phyloP scores from a whole-genome alignment of 2,329 filamentous ascomycete genomes.

The Trichoderma oligosporum region DNA sequence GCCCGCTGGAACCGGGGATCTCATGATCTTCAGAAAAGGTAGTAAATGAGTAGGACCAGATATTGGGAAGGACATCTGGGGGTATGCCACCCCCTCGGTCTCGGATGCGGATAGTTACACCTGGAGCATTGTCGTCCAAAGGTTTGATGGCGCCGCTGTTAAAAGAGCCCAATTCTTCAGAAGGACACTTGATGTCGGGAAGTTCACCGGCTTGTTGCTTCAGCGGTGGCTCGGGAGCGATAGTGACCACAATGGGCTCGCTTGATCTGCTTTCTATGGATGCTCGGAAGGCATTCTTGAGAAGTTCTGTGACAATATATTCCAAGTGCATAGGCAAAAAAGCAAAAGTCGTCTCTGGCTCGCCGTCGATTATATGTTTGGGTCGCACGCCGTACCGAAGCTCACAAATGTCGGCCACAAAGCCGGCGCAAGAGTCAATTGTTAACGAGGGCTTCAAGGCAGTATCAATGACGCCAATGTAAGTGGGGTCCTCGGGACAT shows the following conservation, averaged over 20 bases:
- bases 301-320: constrained; percentile 92
- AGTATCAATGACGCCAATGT: constrained; percentile 95
- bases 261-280: constrained; percentile 80
- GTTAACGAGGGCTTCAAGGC: constrained; percentile 76
- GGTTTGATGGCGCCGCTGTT: constrained; percentile 50
- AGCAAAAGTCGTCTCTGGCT: constrained; percentile 82
- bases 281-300: constrained; percentile 95
- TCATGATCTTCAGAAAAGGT: constrained; percentile 70
- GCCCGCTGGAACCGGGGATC: constrained; percentile 38
- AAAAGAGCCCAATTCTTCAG: constrained; percentile 40
- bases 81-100: constrained; percentile 93
- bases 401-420: constrained; percentile 95
- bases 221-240: constrained; percentile 64
- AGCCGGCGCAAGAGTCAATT: constrained; percentile 79
- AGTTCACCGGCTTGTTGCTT: constrained; percentile 26
- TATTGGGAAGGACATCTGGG: constrained; percentile 75
- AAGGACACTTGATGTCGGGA: constrained; percentile 33
- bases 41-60: constrained; percentile 97
- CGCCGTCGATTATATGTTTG: constrained; percentile 73
- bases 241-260: constrained; percentile 86
- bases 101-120: constrained; percentile 90
- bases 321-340: constrained; percentile 95
- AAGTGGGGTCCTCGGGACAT: constrained; percentile 56
- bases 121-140: constrained; percentile 65
- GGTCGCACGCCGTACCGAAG: constrained; percentile 90